Conservation (phyloP, 148 eudicot genomes). For the Selenicereus undatus region DNA sequence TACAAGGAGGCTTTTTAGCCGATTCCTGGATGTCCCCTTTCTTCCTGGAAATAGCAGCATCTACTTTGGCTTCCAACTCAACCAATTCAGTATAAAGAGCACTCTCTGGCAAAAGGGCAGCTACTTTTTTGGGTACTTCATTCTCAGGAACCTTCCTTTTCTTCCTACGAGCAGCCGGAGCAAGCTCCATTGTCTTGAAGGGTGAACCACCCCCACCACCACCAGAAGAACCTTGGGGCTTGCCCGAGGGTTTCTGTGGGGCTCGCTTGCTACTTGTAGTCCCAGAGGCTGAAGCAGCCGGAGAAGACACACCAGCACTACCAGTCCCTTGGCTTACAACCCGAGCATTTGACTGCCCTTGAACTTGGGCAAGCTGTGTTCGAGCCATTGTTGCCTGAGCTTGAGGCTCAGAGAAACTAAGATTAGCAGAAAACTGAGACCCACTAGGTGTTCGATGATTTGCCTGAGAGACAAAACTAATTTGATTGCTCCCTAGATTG, state of each 20-base stretch:
- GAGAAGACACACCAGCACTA: conserved; percentile 37
- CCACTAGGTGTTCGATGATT: conserved; percentile 39
- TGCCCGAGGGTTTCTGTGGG: conserved; percentile 45
- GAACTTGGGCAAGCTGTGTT: conserved; percentile 32
- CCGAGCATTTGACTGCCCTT: conserved; percentile 28
- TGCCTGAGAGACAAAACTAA: conserved; percentile 29
- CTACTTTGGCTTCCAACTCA: conserved; percentile 74
- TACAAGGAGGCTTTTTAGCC: conserved; percentile 47
- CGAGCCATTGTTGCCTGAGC: conserved; percentile 40
- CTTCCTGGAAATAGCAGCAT: conserved; percentile 67
- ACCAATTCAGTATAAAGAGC: conserved; percentile 69
- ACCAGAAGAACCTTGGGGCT: conserved; percentile 49
- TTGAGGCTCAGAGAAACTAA: conserved; percentile 37
- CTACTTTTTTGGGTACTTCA: conserved; percentile 61
- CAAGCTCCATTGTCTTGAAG: conserved; percentile 75
- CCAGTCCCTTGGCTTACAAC: conserved; percentile 27
- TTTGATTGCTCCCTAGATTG: conserved; percentile 25
- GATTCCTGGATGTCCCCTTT: conserved; percentile 65
- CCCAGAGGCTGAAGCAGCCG: conserved; percentile 36
- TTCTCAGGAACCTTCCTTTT: conserved; percentile 64
- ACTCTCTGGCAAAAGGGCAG: conserved; percentile 75
- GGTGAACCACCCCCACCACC: conserved; percentile 47
- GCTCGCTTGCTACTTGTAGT: conserved; percentile 40
- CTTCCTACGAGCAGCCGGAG: conserved; percentile 81
- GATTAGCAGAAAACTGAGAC: conserved; percentile 38